Base-by-base conservation (phyloP, 2,329 filamentous ascomycete species). In the Neofusicoccum umdonicola region DNA sequence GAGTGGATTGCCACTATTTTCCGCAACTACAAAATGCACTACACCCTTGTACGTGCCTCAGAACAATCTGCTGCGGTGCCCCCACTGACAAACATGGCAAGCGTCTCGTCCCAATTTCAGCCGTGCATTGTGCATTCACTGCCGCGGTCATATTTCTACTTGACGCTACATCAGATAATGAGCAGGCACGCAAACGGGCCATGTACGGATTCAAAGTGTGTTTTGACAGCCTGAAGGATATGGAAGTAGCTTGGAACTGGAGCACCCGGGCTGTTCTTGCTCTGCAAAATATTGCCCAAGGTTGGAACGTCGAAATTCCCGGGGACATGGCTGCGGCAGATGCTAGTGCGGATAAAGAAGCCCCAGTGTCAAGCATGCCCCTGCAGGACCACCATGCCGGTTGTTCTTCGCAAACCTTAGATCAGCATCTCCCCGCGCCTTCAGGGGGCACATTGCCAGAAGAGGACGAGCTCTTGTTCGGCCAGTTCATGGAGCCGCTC, bases 271-370 rank as follows among this genome's bases (percentile, higher is more conserved):
- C 39, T 3, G 3, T 45, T 17, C 56, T 45, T 44, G 52, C 52
- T 3, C 13, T 60, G 8, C 4, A 41, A 11, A 47, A 17, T 9
- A n/a, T 60, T 19, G 56, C 56, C 15, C 22, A 13, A 9, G 27
- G 9, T n/a, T 60, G 56, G 56, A 35, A 47, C 7, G 41, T 60
- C 17, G 56, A 60, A 9, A 15, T 56, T 3, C 71, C 72, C 42
- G 71, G 73, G 48, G 75, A 81, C 66, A 71, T 62, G 62, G 65
- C 60, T 6, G 77, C 37, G 37, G 8, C 13, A 4, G 37, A 15
- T 39, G 37, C 37, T 12, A 11, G 37, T 39, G 37, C 6, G 13
- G 37, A 15, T 9, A 39, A 39, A 39, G 37, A 11, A 39, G 27
- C 27, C 27, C 27, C 27, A 31, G 27, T 31, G 27, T 4, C 37